Evolutionary conservation across 2,329 filamentous ascomycete species (phyloP).

Genomic region (Colletotrichum truncatum): DNA sequence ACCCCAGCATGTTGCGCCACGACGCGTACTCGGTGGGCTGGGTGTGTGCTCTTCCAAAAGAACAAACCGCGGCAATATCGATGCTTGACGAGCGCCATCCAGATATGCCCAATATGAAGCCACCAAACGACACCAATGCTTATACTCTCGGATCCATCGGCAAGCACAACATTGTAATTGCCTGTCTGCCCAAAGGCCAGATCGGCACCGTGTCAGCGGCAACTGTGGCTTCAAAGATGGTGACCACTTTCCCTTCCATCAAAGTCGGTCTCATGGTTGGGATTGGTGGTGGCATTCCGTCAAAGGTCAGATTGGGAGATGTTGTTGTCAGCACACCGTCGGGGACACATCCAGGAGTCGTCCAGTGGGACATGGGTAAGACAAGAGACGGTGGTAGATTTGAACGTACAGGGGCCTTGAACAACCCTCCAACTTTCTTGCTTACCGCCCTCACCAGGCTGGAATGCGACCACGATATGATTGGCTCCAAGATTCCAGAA

Average conservation of each 20-base stretch:
- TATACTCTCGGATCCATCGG: conserved; percentile 38
- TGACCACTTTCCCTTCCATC: background rate
- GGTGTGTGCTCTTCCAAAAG: conserved; percentile 37
- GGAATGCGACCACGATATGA: conserved; percentile 7
- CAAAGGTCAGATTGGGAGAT: conserved; percentile 28
- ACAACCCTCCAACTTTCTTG: conserved; percentile 4
- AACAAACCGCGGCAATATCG: conserved; percentile 35
- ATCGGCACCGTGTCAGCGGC: conserved; percentile 31
- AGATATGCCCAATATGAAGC: conserved; percentile 8
- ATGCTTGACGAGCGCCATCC: conserved; percentile 37
- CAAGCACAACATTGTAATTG: conserved; percentile 38
- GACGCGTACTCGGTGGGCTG: conserved; percentile 35
- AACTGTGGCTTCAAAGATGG: background rate
- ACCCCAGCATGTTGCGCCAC: too few relatives aligned
- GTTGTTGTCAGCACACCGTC: conserved; percentile 20
- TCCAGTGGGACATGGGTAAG: conserved; percentile 30
- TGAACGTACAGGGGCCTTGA: conserved; percentile 14
- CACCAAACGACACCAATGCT: conserved; percentile 33
- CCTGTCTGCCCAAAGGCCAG: conserved; percentile 32
- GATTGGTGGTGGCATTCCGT: conserved; percentile 34
- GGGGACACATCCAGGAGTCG: background rate
- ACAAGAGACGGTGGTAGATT: background rate
- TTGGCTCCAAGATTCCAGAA: conserved; percentile 2
- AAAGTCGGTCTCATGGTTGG: conserved; percentile 34
- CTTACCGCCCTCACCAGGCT: background rate